Evolutionary conservation across 768 basidiomycete genomes (phyloP).

Genomic region (Lentinula raphanica): DNA sequence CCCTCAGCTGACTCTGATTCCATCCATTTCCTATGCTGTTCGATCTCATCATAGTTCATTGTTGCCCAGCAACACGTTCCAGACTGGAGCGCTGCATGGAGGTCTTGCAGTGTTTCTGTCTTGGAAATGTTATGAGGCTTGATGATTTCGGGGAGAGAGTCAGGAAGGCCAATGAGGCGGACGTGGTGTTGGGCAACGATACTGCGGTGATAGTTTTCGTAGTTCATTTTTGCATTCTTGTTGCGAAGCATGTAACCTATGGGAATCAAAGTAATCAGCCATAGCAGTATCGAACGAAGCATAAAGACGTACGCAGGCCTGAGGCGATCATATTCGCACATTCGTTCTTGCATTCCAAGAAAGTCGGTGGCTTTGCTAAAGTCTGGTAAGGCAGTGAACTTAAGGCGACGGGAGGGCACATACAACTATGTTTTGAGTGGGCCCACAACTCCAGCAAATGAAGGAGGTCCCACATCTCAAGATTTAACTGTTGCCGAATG

Average conservation of each 20-base stretch:
- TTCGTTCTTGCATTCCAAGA: neutral
- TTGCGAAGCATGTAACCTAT: neutral
- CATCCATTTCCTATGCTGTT: neutral
- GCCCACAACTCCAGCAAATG: neutral
- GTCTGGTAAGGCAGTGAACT: neutral
- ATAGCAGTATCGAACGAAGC: too few species aligned
- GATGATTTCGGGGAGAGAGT: neutral
- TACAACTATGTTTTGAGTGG: neutral
- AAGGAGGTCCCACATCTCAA: neutral
- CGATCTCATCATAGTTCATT: neutral
- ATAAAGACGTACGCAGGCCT: slow-evolving; percentile 10
- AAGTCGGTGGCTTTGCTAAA: neutral
- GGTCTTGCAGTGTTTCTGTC: neutral
- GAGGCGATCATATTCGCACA: slow-evolving; percentile 4
- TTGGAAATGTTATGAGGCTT: neutral
- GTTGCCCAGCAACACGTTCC: neutral
- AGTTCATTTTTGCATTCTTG: slow-evolving; percentile 11
- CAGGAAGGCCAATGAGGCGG: slow-evolving; percentile 14
- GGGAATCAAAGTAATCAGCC: too few species aligned
- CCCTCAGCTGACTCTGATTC: neutral
- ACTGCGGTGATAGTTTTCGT: slow-evolving; percentile 10
- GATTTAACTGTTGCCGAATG: neutral
- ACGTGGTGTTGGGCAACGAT: slow-evolving; percentile 11
- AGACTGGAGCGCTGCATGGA: neutral
- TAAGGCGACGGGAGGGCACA: neutral